Evolutionary conservation across 306 rosid genomes (phyloP).

Genomic region (Quercus alba): DNA sequence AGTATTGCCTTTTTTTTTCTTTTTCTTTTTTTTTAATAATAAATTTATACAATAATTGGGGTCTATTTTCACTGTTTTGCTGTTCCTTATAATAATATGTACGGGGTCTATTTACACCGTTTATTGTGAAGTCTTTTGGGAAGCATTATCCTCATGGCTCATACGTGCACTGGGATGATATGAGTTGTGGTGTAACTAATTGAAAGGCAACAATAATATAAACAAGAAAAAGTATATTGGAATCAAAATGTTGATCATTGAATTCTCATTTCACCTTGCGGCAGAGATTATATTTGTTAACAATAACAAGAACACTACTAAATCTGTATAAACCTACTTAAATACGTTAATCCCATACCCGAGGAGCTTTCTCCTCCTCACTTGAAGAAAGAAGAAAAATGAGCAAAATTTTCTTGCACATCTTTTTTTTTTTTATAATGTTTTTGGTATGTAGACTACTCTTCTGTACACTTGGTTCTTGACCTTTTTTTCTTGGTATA

Average conservation of each 20-base stretch:
- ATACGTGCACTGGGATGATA: not conserved
- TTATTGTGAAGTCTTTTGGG: not conserved
- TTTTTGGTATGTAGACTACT: slow-evolving; percentile 9
- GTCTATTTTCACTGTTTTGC: no score
- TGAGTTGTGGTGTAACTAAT: not conserved
- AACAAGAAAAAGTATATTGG: not conserved
- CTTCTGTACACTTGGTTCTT: slow-evolving; percentile 46
- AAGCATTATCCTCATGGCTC: not conserved
- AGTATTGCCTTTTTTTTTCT: no score
- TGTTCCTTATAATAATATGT: not conserved
- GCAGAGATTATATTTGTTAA: not conserved
- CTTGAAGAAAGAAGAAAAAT: slow-evolving; percentile 1
- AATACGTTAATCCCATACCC: slow-evolving; percentile 25
- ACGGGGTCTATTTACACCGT: not conserved
- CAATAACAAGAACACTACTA: not conserved
- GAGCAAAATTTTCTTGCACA: slow-evolving; percentile 14
- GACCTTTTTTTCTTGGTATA: slow-evolving; percentile 18
- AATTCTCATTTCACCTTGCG: slow-evolving; percentile 24
- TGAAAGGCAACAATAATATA: not conserved
- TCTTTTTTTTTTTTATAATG: not conserved
- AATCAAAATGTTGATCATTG: not conserved
- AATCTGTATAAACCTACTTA: slow-evolving; percentile 22
- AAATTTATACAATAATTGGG: no score
- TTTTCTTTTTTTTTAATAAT: no score
- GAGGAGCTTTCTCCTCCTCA: slow-evolving; percentile 37